Evolutionary conservation across 371 early-diverging fungal species (phyloP), one percentile per base, ranked within the genome.

Genomic region (Circinella minor): DNA sequence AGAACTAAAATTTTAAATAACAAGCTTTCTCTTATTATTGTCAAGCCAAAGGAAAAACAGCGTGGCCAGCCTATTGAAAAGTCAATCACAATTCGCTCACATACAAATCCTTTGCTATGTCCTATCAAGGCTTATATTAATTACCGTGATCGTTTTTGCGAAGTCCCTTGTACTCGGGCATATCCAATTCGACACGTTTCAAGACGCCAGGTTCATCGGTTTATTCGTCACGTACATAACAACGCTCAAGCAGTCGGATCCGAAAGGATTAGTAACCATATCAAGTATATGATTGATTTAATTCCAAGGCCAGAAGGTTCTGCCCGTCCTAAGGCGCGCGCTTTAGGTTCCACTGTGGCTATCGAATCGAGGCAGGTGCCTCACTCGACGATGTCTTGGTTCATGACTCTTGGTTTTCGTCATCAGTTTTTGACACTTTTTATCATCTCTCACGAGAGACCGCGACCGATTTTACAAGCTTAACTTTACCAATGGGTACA

Each of bases 41-140:
- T 18, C n/a, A 14, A 27, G 38, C 69, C 77, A 49, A 69, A 77
- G 64, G 62, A 67, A 61, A 67, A 74, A 66, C 36, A 51, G 0
- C n/a, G 20, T 11, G 73, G 70, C 15, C 65, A 61, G 37, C 70
- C 38, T 4, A 66, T 63, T 55, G 61, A 39, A 9, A 36, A 59
- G 34, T 47, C 63, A 2, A 34, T 73, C 4, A 17, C 37, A 48
- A 67, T 73, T 36, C 57, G 63, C 4, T 60, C 46, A 5, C 75
- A 71, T 49, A 4, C 55, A 0, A 65, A 72, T 47, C 37, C 60
- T 20, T 49, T 61, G 11, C 63, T 75, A 4, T 75, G 74, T 46
- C 72, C 73, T 34, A 68, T 71, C 6, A 27, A 20, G 18, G 72
- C 72, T 3, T 70, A 34, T 37, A 18, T 15, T 4, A 34, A 3